A percentile compares a stretch with the other conserved stretches of the same genome.
These are phyloP conservation scores for Penicillium sclerotigenum DNA, from an alignment of 2,329 filamentous ascomycete genomes.

Conservation along the genomic window DNA sequence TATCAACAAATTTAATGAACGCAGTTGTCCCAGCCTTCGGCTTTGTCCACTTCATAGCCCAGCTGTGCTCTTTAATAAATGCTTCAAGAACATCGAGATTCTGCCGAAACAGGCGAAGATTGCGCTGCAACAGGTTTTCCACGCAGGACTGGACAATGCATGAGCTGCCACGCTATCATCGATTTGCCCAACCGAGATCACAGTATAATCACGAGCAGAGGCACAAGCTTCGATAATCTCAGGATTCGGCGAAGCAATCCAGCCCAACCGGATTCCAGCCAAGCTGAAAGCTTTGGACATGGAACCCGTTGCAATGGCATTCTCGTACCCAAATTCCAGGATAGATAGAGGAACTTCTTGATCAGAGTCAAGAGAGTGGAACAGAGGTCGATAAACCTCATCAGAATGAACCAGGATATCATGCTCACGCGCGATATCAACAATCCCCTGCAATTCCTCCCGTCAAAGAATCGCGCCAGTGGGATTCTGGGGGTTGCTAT, in stretches of 20 bases:
- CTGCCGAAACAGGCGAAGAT: conserved; percentile 60
- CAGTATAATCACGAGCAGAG: conserved; percentile 69
- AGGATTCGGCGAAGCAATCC: conserved; percentile 64
- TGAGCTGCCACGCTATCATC: conserved; percentile 71
- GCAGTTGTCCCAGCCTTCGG: conserved; percentile 74
- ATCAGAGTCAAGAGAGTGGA: conserved; percentile 58
- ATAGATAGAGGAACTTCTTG: conserved; percentile 59
- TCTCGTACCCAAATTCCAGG: conserved; percentile 66
- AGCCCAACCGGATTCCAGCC: conserved; percentile 73
- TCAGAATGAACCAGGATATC: conserved; percentile 68
- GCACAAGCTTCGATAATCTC: conserved; percentile 61
- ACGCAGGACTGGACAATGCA: conserved; percentile 63
- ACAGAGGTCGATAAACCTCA: conserved; percentile 78
- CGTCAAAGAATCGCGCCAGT: conserved; percentile 67
- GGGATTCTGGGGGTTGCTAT: conserved; percentile 72
- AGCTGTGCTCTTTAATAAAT: conserved; percentile 60
- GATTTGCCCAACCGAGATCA: conserved; percentile 71
- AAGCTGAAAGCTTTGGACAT: conserved; percentile 79
- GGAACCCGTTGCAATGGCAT: conserved; percentile 68
- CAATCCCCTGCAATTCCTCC: conserved; percentile 56
- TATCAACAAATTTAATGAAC: conserved; percentile 62
- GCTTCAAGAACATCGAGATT: conserved; percentile 61
- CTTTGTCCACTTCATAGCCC: conserved; percentile 62
- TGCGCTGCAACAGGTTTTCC: conserved; percentile 56
- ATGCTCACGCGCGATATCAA: conserved; percentile 60